Evolutionary conservation across 73 alveolate species (phyloP).

Genomic region (Stentor roeselii): DNA sequence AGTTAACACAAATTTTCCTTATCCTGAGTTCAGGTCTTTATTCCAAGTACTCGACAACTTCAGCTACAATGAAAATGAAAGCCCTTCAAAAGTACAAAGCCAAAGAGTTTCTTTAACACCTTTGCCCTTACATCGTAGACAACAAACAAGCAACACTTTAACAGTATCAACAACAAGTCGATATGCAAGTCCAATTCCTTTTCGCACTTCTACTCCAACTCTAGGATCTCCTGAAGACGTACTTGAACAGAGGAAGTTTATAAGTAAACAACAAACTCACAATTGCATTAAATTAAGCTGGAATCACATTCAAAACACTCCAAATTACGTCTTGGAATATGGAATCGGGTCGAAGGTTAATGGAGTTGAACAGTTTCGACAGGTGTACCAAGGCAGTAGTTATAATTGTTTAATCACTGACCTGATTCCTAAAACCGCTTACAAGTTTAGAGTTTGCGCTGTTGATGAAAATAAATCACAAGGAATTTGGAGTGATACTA

Average conservation of each 20-base stretch:
- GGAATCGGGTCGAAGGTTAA: conserved; percentile 51
- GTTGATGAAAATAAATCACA: not conserved
- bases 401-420: conserved; percentile 55
- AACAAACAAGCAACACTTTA: not conserved
- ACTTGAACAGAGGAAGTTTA: not conserved
- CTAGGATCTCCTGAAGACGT: not conserved
- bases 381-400: conserved; percentile 51
- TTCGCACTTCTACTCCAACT: not conserved
- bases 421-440: conserved; percentile 45
- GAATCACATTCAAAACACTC: not conserved
- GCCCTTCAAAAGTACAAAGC: not conserved
- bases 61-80: not conserved
- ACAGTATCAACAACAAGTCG: not conserved
- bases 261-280: conserved; percentile 7
- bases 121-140: not conserved
- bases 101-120: not conserved
- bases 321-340: conserved; percentile 41
- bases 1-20: not conserved
- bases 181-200: not conserved
- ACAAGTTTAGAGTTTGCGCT: conserved; percentile 58
- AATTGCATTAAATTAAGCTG: conserved; percentile 7
- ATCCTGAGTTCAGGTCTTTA: not conserved
- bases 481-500: conserved; percentile 54
- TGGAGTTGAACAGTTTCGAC: conserved; percentile 50
- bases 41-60: not conserved